phyloP scores from a whole-genome alignment of 108 stramenopile species.

The Skeletonema tropicum region DNA sequence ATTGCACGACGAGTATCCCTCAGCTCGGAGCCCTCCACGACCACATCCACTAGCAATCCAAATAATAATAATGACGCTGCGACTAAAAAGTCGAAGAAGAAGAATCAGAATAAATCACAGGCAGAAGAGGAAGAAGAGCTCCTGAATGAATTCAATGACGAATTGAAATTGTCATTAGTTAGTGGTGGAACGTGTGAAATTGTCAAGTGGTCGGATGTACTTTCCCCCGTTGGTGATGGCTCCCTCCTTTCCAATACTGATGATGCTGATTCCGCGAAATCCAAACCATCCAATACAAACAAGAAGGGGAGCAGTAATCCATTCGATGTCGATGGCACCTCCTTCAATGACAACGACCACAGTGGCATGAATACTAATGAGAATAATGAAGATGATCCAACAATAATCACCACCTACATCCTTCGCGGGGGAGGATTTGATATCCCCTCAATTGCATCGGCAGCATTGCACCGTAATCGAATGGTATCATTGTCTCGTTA shows the following conservation, averaged over 20 bases:
- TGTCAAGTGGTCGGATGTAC: neutral
- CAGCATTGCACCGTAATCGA: slow-evolving; percentile 6
- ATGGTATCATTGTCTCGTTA: neutral
- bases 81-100: slow-evolving; percentile 13
- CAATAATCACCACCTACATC: slow-evolving; percentile 33
- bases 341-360: neutral
- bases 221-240: neutral
- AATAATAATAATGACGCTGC: neutral
- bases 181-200: neutral
- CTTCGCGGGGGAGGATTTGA: slow-evolving; percentile 47
- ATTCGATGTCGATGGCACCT: neutral
- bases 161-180: slow-evolving; percentile 32
- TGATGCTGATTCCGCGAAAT: too few relatives aligned
- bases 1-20: too few relatives aligned
- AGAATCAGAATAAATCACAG: slow-evolving; percentile 38
- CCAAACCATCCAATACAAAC: too few relatives aligned
- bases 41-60: too few relatives aligned
- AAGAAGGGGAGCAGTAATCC: slow-evolving; percentile 9
- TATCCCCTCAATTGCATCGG: slow-evolving; percentile 15
- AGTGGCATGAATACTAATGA: neutral
- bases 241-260: neutral
- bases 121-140: slow-evolving; percentile 36
- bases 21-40: too few relatives aligned
- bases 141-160: slow-evolving; percentile 37
- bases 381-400: slow-evolving; percentile 3